phyloP scores from a whole-genome alignment of 495 filamentous ascomycete species.

The Aspergillus diversus region DNA sequence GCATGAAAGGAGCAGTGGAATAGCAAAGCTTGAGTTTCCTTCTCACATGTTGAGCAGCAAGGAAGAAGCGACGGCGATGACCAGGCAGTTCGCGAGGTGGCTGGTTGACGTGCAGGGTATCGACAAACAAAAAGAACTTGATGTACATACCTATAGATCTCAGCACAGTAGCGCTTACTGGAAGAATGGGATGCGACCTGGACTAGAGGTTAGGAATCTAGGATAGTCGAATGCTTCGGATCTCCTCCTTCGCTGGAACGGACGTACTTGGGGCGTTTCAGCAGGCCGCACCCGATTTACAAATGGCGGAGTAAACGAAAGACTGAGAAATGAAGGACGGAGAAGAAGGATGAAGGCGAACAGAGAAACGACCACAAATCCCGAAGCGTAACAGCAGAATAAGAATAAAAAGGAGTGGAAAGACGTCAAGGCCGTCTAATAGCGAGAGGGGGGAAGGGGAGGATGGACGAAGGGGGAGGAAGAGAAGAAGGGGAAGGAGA shows the following conservation, averaged over 20 bases:
- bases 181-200: conserved; percentile 12
- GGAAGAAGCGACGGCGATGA: conserved; percentile 1
- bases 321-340: conserved; percentile 6
- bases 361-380: neutral
- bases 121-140: neutral
- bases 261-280: conserved; percentile 10
- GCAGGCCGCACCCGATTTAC: conserved; percentile 6
- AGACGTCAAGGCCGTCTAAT: conserved; percentile 17
- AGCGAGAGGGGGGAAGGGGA: neutral
- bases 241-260: neutral
- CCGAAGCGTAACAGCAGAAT: neutral
- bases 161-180: neutral
- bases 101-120: neutral
- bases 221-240: conserved; percentile 1
- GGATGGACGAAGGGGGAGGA: conserved; percentile 2
- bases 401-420: conserved; percentile 19
- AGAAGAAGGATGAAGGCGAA: neutral
- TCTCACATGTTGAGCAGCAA: neutral
- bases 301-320: conserved; percentile 9
- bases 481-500: neutral
- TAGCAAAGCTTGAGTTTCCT: neutral
- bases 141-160: conserved; percentile 13
- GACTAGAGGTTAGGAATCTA: conserved; percentile 10
- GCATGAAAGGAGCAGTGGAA: neutral
- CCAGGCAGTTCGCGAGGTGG: neutral